Evolutionary conservation across 202 grass and related monocot species (phyloP), one percentile per base, ranked within the genome.

Genomic region (Setaria italica): DNA sequence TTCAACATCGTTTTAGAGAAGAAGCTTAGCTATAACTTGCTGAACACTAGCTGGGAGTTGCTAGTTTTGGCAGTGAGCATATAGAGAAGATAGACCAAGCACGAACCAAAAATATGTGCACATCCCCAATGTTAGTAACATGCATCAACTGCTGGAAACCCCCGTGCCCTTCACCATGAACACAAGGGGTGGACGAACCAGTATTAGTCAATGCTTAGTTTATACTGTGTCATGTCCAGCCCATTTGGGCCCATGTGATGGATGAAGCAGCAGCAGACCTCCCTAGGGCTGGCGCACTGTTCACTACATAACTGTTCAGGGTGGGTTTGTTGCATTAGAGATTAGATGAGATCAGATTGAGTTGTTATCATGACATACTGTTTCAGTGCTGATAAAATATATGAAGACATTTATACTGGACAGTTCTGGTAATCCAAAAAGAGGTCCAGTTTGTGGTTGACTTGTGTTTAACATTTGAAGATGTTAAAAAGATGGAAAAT

Each of bases 151-250:
- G 53, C 29, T 68, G 25, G 43, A 88, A 46, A 46, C 43, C 57
- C 83, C 62, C 46, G 72, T 65, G 17, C 47, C 35, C 16, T 75
- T 68, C 66, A 30, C 15, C 68, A 74, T 79, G 68, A 79, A 41
- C 45, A 41, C 17, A 73, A 7, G 6, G 19, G 30, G 65, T 66
- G 19, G 29, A 79, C 50, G 34, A 58, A 45, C 9, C 78, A 72
- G 56, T 62, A 84, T 54, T 84, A 74, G 34, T 19, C 11, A 84
- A 71, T 72, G 32, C 29, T 54, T 74, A 55, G 35, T 34, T 74
- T 34, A 32, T 45, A 51, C 47, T 5, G 17, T 84, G 58, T 62
- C n/a, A 62, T 30, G 21, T 62, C 58, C 21, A 62, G 2, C 21
- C 21, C 9, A 62, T 62, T 62, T 29, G 58, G 11, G 21, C 21